Conservation (phyloP, 768 basidiomycete genomes). For the Leucocoprinus birnbaumii region DNA sequence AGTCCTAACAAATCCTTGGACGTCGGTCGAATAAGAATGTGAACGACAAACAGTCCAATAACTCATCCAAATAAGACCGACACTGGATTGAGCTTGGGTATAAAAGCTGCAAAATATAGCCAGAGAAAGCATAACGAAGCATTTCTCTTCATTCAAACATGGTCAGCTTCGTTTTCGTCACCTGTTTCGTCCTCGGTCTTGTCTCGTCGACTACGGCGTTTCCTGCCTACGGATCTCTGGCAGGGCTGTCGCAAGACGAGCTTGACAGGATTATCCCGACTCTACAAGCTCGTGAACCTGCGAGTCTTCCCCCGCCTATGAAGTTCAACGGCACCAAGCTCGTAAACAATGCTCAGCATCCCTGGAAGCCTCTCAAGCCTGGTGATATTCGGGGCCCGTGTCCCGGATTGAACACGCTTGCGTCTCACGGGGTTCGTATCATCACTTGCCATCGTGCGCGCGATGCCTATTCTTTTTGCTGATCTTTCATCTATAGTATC, state of each 20-base stretch:
- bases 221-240: constrained; percentile 20
- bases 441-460: too few species aligned
- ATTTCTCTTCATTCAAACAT: not conserved
- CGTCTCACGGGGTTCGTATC: constrained; percentile 5
- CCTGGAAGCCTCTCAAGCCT: constrained; percentile 12
- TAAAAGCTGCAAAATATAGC: too few species aligned
- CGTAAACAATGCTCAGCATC: constrained; percentile 13
- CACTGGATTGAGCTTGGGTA: too few species aligned
- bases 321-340: constrained; percentile 9
- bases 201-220: constrained; percentile 13
- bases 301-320: not conserved
- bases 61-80: too few species aligned
- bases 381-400: constrained; percentile 17
- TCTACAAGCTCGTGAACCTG: not conserved
- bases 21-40: too few species aligned
- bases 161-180: not conserved
- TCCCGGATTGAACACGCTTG: constrained; percentile 18
- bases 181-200: not conserved
- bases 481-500: constrained; percentile 2
- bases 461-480: too few species aligned
- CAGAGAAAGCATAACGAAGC: too few species aligned
- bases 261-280: constrained; percentile 8
- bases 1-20: too few species aligned
- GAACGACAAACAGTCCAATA: too few species aligned
- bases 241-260: constrained; percentile 18